These are phyloP conservation scores for Cytospora chrysosperma DNA, from an alignment of 2,329 filamentous ascomycete species.

Conservation along the genomic window DNA sequence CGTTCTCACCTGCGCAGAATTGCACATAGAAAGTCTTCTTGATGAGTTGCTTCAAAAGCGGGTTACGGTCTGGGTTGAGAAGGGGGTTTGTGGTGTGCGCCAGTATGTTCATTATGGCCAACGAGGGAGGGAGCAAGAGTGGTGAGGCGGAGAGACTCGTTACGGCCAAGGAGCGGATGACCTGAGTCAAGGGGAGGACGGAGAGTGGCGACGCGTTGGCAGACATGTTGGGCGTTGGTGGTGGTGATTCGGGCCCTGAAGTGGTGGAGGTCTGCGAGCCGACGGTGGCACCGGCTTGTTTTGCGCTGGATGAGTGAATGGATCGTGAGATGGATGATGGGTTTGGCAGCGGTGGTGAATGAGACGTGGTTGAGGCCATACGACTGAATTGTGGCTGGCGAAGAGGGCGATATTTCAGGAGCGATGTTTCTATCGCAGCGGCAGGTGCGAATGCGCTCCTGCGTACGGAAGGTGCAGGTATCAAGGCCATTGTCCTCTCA, in stretches of 20 bases:
- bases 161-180: constrained; percentile 69
- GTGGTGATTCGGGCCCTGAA: constrained; percentile 17
- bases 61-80: constrained; percentile 74
- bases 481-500: constrained; percentile 5
- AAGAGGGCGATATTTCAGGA: constrained; percentile 21
- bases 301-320: constrained; percentile 29
- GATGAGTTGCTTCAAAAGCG: constrained; percentile 65
- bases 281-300: constrained; percentile 16
- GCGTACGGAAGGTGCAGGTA: constrained; percentile 7
- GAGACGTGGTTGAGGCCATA: constrained; percentile 13
- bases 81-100: constrained; percentile 66
- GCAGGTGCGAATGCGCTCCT: constrained; percentile 11
- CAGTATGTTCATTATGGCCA: constrained; percentile 65
- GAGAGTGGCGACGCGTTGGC: constrained; percentile 50
- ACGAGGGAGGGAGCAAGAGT: constrained; percentile 66
- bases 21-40: constrained; percentile 87
- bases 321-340: constrained; percentile 27
- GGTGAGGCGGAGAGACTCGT: constrained; percentile 69
- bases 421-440: constrained; percentile 11
- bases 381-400: constrained; percentile 24
- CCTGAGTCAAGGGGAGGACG: constrained; percentile 62
- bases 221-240: constrained; percentile 21
- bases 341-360: constrained; percentile 1
- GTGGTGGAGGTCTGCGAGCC: constrained; percentile 22
- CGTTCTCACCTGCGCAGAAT: constrained; percentile 82